Evolutionary conservation across 495 filamentous ascomycete genomes (phyloP), one percentile per base, ranked within the genome.

Genomic region (Neurospora tetraspora): DNA sequence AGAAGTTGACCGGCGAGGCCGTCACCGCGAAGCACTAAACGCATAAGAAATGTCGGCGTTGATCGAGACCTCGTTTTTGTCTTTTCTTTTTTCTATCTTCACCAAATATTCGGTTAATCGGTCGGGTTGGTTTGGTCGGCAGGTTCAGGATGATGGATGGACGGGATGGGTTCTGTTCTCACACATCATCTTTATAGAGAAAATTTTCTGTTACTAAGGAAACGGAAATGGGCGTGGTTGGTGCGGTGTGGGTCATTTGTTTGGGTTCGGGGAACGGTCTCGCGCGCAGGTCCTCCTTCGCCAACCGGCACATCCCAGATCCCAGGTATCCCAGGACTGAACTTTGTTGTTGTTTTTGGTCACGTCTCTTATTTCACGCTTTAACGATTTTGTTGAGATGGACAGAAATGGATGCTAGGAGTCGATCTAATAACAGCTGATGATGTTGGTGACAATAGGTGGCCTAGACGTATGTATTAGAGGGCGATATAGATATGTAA

Each of bases 21-120:
- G 95, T 97, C 81, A 97, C 94, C 75, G 96, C 94, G 72, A 98
- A 98, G 91, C 95, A 98, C 90, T 98, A 93, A 85, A 78, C 77
- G 79, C 59, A 74, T 34, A 75, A 70, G 27, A 34, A 27, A n/a
- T 38, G 53, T 36, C 69, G 70, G 45, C 16, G 34, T 27, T 68
- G 61, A 39, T 31, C 38, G 42, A 61, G 42, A 34, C 69, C 36
- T 43, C 68, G 43, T 70, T 76, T 70, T 65, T 47, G 70, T 31
- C 74, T 73, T 74, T 34, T 76, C 70, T 40, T 59, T 69, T 69
- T 72, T 53, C 38, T 61, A 74, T n/a, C 74, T 61, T 75, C 71
- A 43, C 71, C 71, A n/a, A 72, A 68, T 68, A 40, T 65, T 69
- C 16, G 40, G 70, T 65, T 65, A 27, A 65, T 65, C 53, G 53